Evolutionary conservation across 176 grass and related monocot species (phyloP).

Genomic region (Eleusine indica): DNA sequence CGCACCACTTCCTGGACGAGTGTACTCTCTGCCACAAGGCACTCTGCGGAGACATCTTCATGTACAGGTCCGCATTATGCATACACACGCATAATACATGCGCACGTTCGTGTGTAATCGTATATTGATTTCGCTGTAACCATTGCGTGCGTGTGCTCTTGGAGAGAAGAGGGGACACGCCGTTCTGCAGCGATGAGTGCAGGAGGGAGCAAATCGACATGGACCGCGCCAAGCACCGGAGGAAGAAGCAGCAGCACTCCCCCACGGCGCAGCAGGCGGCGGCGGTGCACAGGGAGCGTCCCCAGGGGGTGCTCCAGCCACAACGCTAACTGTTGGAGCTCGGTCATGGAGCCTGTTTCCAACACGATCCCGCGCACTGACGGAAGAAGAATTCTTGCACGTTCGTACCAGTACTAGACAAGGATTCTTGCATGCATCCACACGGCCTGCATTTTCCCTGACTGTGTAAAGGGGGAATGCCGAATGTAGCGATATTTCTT

Average conservation of each 20-base stretch:
- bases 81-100: not conserved
- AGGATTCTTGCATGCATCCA: conserved; percentile 31
- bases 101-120: not conserved
- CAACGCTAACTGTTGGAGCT: conserved; percentile 28
- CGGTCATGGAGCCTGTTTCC: not conserved
- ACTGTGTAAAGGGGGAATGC: not conserved
- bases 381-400: conserved; percentile 31
- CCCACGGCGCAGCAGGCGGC: conserved; percentile 31
- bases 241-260: conserved; percentile 53
- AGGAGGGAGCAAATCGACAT: conserved; percentile 82
- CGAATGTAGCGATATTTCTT: not conserved
- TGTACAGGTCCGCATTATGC: conserved; percentile 42
- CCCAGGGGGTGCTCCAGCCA: conserved; percentile 43
- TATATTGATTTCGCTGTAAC: not conserved
- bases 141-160: not conserved
- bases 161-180: conserved; percentile 70
- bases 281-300: conserved; percentile 30
- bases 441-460: not conserved
- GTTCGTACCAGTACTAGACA: not conserved
- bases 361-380: not conserved
- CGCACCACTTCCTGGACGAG: conserved; percentile 53
- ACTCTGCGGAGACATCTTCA: conserved; percentile 67
- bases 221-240: conserved; percentile 50
- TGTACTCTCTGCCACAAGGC: conserved; percentile 56
- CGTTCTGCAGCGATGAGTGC: conserved; percentile 97